Evolutionary conservation across 2,329 filamentous ascomycete species (phyloP), one percentile per base, ranked within the genome.

Genomic region (Bipolaris sorokiniana): DNA sequence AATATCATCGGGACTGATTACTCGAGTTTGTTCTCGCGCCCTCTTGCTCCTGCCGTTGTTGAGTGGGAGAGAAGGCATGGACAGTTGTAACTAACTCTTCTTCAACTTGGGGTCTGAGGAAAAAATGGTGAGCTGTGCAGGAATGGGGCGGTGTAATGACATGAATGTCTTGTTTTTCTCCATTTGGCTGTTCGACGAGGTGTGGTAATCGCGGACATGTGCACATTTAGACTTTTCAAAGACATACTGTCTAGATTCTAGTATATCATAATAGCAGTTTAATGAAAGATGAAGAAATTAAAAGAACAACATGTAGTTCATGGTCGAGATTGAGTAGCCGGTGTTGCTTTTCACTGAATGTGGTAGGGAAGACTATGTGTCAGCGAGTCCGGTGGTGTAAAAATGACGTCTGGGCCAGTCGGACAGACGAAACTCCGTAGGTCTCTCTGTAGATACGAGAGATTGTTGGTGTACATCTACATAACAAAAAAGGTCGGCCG

Each of bases 1-100:
- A 84, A 83, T 33, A 83, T 95, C 36, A 84, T 90, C 44, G 88
- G 77, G 16, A 91, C 88, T 7, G 88, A 91, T 71, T 90, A 88
- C 77, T 82, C 83, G 59, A 69, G 68, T 62, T 55, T 82, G 61
- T 82, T 82, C 67, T 79, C 77, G 46, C 69, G 78, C 59, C 80
- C 80, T 42, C 57, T 80, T 51, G 64, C 69, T 13, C 80, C 80
- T 6, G 79, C 76, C 13, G 82, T 86, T 48, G 86, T 96, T 47
- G 81, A 85, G 75, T 97, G 90, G 87, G 90, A 96, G 82, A 84
- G 83, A 75, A 83, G 90, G 69, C 80, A 78, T 33, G 72, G 77
- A 66, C 64, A 67, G 52, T 50, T 64, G 55, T 69, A 44, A 23
- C 28, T 13, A 18, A 37, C 10, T 13, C 28, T 31, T 31, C 28